Evolutionary conservation across 306 rosid species (phyloP).

Genomic region (Glycine soja): DNA sequence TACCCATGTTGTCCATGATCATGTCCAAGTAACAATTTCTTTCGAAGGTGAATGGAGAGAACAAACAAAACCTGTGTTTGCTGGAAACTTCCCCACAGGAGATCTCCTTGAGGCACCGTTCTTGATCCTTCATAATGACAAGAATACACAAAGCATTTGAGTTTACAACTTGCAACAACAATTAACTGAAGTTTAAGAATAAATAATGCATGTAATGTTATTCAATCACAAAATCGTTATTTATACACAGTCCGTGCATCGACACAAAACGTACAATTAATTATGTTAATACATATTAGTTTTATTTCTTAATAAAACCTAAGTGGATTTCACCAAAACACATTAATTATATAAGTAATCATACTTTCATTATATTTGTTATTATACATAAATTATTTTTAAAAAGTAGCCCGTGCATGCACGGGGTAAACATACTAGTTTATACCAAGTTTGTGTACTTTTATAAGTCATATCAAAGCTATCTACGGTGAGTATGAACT

Average conservation of each 20-base stretch:
- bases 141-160: slow-evolving; percentile 38
- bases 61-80: slow-evolving; percentile 60
- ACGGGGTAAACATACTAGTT: no score
- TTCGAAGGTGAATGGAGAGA: slow-evolving; percentile 8
- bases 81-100: slow-evolving; percentile 81
- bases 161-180: slow-evolving; percentile 16
- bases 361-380: no score
- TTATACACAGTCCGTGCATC: no score
- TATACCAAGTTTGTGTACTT: no score
- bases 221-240: neutral
- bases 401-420: no score
- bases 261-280: no score
- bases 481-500: neutral
- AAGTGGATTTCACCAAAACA: no score
- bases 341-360: no score
- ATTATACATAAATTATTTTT: no score
- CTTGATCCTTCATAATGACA: slow-evolving; percentile 58
- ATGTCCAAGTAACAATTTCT: neutral
- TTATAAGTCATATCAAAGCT: no score
- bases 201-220: neutral
- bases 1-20: neutral
- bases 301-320: no score
- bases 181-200: neutral
- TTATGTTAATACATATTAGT: no score
- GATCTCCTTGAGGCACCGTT: slow-evolving; percentile 66